Conservation (phyloP, 164 flowering plant species). For the Santalum album region DNA sequence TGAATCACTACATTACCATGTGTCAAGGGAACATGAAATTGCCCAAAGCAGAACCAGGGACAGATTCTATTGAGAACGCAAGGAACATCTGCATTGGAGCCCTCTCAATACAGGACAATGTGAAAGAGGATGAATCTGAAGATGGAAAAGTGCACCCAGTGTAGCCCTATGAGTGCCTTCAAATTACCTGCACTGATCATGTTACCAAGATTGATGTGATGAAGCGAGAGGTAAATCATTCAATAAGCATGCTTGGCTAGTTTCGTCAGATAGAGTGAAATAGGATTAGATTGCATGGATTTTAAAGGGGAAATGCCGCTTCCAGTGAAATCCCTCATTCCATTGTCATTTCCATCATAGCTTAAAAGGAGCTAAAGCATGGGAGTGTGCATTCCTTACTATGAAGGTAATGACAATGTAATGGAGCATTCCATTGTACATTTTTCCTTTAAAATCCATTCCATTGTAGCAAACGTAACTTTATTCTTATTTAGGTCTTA, state of each 20-base stretch:
- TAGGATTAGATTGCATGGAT: too few relatives aligned
- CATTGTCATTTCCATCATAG: too few relatives aligned
- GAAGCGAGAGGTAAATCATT: slow-evolving; percentile 71
- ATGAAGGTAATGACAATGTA: too few relatives aligned
- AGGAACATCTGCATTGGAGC: slow-evolving; percentile 50
- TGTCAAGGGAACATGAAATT: slow-evolving; percentile 37
- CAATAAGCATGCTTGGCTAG: not conserved
- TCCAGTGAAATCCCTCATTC: too few relatives aligned
- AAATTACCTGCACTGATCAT: slow-evolving; percentile 55
- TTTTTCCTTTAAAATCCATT: too few relatives aligned
- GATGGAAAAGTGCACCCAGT: slow-evolving; percentile 76
- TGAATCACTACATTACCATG: slow-evolving; percentile 7
- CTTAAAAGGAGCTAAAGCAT: too few relatives aligned
- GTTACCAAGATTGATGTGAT: slow-evolving; percentile 82
- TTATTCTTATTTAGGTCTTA: not conserved
- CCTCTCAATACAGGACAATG: slow-evolving; percentile 72
- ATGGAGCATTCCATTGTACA: too few relatives aligned
- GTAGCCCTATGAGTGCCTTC: slow-evolving; percentile 81
- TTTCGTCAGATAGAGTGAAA: too few relatives aligned
- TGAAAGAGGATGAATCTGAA: slow-evolving; percentile 79
- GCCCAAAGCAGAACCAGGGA: slow-evolving; percentile 38
- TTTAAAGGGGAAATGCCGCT: too few relatives aligned
- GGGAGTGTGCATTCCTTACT: too few relatives aligned
- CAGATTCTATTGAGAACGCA: slow-evolving; percentile 38
- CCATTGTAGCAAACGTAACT: too few relatives aligned